These are phyloP conservation scores for Zygoascus sp. DNA, from an alignment of 1,139 yeast genomes.

Conservation along the genomic window DNA sequence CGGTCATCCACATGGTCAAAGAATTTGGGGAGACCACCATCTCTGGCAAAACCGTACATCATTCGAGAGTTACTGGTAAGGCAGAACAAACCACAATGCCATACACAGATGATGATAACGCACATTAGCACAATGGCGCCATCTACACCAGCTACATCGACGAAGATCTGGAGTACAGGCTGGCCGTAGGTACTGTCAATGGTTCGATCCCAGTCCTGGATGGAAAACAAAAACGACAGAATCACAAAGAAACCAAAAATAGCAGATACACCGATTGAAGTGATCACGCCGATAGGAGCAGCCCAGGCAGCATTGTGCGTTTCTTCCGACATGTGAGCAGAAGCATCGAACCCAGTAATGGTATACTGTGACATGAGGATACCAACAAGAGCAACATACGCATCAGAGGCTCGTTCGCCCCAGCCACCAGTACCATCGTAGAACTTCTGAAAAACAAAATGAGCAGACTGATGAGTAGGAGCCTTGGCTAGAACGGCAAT, in stretches of 20 bases:
- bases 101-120: constrained; percentile 42
- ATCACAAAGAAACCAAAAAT: constrained; percentile 56
- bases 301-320: constrained; percentile 58
- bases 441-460: constrained; percentile 31
- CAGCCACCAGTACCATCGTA: constrained; percentile 44
- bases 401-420: constrained; percentile 29
- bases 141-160: constrained; percentile 49
- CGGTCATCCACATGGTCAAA: constrained; percentile 43
- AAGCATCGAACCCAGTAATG: constrained; percentile 71
- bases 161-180: constrained; percentile 55
- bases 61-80: constrained; percentile 79
- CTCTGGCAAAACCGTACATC: constrained; percentile 79
- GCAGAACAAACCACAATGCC: constrained; percentile 25
- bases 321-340: constrained; percentile 72
- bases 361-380: constrained; percentile 71
- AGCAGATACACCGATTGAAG: constrained; percentile 59
- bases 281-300: constrained; percentile 60
- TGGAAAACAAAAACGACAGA: constrained; percentile 61
- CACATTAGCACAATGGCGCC: constrained; percentile 57
- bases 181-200: constrained; percentile 55
- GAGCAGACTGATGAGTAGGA: constrained; percentile 30
- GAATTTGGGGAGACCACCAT: constrained; percentile 67
- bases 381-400: constrained; percentile 43
- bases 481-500: constrained; percentile 33
- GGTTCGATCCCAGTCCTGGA: constrained; percentile 49